Percentiles rank a stretch among this genome's conserved stretches.
These are phyloP conservation scores for Pseudopithomyces chartarum DNA, from an alignment of 2,329 filamentous ascomycete genomes.

Conservation along the genomic window DNA sequence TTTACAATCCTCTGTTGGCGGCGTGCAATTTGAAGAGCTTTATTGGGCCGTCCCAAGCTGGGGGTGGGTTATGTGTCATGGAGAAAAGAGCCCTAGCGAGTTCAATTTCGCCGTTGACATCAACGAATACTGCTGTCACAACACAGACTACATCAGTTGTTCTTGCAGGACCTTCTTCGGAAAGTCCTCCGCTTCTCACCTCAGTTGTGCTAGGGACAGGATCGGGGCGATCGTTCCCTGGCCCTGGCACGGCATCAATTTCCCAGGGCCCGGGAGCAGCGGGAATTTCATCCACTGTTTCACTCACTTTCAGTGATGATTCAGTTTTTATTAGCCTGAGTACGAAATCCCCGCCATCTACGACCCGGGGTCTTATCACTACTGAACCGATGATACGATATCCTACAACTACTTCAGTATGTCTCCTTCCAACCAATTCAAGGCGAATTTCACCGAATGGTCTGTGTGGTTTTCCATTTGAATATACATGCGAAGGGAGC, in stretches of 20 bases:
- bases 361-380: too few relatives aligned
- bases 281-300: neutral
- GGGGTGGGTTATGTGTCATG: constrained; percentile 5
- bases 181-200: neutral
- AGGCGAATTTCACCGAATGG: constrained; percentile 5
- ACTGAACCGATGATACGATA: neutral
- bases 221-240: neutral
- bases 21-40: constrained; percentile 4
- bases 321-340: neutral
- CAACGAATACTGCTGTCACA: neutral
- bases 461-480: constrained; percentile 1
- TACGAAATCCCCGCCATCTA: too few relatives aligned
- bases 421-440: neutral
- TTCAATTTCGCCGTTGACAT: neutral
- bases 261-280: neutral
- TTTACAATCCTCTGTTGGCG: constrained; percentile 3
- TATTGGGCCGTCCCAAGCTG: neutral
- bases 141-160: neutral
- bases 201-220: neutral
- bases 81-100: neutral
- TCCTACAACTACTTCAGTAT: neutral
- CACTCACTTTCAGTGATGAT: neutral
- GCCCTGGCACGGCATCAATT: neutral
- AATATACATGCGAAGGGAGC: constrained; percentile 8
- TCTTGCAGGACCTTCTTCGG: too few relatives aligned